Base-by-base conservation (phyloP, 164 flowering plant species). In the Echeveria elegans region DNA sequence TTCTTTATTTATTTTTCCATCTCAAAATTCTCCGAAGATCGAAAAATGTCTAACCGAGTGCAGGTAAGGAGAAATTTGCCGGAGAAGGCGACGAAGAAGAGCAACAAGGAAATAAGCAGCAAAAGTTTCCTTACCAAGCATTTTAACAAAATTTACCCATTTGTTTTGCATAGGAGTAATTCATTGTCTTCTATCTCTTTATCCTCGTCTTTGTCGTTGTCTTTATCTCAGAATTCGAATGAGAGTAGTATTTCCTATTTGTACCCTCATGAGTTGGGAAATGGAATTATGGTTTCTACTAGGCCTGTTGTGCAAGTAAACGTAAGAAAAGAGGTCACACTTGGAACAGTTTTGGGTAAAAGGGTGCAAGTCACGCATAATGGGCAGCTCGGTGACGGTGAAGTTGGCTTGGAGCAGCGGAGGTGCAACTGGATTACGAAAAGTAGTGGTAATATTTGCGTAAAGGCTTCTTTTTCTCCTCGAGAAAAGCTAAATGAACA, bases 351-450 rank as follows among this genome's bases (percentile, higher is more conserved):
- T 41, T 48, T 9, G 16, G 67, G 53, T 5, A 75, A 72, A 21
- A 72, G 69, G 31, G 70, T 68, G 43, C 71, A 34, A 34, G 37
- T 34, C 37, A 34, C 37, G 37, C 37, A 12, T 34, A 45, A 7
- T 48, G 58, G 40, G 41, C 79, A 70, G 30, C 30, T 66, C 50
- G 43, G 40, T 53, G 74, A 59, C 41, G 73, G 58, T 65, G 85
- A 74, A 32, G 14, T 18, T 56, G 61, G 19, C 19, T 12, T 3
- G 32, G 85, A 80, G 36, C 52, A 79, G 73, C 83, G 71, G 75
- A 85, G 97, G 77, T 93, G 97, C 74, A 81, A 82, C 50, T 90
- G 97, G 98, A 89, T 93, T 50, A 89, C 94, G n/a, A 85, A 84
- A 47, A 86, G 68, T n/a, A 88, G 94, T 70, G 96, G 98, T 90